Base-by-base conservation (phyloP, 495 filamentous ascomycete species). In the Achaetomiella virescens region DNA sequence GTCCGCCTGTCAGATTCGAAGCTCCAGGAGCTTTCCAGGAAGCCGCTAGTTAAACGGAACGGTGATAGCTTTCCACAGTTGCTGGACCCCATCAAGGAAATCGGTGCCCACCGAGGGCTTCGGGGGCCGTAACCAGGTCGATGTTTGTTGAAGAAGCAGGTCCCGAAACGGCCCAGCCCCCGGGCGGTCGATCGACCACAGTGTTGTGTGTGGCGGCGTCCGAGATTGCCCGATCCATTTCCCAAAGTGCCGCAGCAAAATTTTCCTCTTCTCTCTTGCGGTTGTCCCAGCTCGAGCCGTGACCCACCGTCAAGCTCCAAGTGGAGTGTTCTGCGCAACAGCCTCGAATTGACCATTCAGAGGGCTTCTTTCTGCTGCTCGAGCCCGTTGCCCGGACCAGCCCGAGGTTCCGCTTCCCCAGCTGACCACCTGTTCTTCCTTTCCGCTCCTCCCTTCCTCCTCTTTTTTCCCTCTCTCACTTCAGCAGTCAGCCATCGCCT, bases 401-500 rank as follows among this genome's bases (percentile, higher is more conserved):
- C 66, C 68, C 64, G 64, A 66, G 61, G 61, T 63, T 58, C 62
- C 61, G 59, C 58, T 66, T 64, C 62, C 58, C 66, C 55, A 53
- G 59, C 61, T 61, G 61, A 61, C 65, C 61, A 65, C 62, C 64
- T 70, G 60, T 62, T 69, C 59, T 64, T 64, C 55, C 56, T 62
- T 55, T 54, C 58, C 60, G 56, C 58, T 58, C 62, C 59, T 61
- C 64, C 65, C 61, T 67, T 59, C 63, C 69, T 68, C 59, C 64
- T 67, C 63, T 61, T 64, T 64, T 68, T 70, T 66, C 67, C 58
- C 68, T 67, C 70, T 65, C 66, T 59, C 67, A 65, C 66, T 31
- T 67, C 69, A 66, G 65, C 66, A 68, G 69, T 67, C 69, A 69
- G 56, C 62, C 55, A 57, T 61, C 56, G 63, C 61, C 61, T 65